phyloP scores from a whole-genome alignment of 352 stramenopile species.

The Globisporangium heterothallicum region DNA sequence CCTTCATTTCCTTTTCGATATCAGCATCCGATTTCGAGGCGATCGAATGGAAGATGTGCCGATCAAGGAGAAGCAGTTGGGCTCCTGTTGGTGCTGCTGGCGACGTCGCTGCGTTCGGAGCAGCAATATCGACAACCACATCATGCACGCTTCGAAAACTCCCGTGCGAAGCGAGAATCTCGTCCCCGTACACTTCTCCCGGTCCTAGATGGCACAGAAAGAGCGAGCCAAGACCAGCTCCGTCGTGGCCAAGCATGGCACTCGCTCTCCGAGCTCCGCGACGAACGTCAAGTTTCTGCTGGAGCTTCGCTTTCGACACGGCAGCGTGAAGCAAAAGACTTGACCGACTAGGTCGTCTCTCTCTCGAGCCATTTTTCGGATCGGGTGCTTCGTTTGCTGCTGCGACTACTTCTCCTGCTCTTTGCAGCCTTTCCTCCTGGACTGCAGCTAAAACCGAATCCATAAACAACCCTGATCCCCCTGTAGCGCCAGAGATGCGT shows the following conservation, averaged over 20 bases:
- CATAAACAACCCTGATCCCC: constrained; percentile 23
- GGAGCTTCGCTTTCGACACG: constrained; percentile 9
- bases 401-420: constrained; percentile 5
- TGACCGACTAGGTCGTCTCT: not conserved
- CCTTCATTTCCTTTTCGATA: constrained; percentile 31
- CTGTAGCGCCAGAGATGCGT: constrained; percentile 9
- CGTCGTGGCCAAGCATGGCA: not conserved
- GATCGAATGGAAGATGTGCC: constrained; percentile 26
- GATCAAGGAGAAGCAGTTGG: constrained; percentile 41
- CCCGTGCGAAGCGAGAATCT: constrained; percentile 28
- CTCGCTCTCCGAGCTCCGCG: not conserved
- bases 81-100: not conserved
- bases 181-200: constrained; percentile 52
- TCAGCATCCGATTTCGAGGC: constrained; percentile 46
- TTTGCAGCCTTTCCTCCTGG: constrained; percentile 20
- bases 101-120: not conserved
- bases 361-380: not conserved
- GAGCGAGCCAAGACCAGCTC: constrained; percentile 5
- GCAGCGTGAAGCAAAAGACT: constrained; percentile 10
- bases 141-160: constrained; percentile 32
- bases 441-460: constrained; percentile 49
- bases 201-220: constrained; percentile 35
- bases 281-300: constrained; percentile 13
- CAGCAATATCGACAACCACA: constrained; percentile 23
- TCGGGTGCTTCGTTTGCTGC: constrained; percentile 4